Base-by-base conservation (phyloP, 192 early-diverging fungal species). In the Coemansia sp. region DNA sequence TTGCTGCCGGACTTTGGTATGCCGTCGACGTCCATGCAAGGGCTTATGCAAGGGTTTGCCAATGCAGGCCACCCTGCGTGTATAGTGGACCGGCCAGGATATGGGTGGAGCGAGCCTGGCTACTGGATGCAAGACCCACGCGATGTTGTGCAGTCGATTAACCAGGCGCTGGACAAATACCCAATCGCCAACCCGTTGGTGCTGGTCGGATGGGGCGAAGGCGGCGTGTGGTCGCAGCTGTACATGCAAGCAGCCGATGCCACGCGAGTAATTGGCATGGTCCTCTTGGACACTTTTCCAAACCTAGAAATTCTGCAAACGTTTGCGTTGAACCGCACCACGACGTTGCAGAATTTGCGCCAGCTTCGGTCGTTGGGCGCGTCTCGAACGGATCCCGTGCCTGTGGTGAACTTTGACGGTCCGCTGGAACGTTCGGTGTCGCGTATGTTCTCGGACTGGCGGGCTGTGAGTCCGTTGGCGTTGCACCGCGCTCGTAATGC, bases 61-160 rank as follows among this genome's bases (percentile, higher is more conserved):
- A 63, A 64, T 37, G 69, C 39, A 38, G 77, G 77, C 7, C 69
- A 79, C 49, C 64, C 76, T 0, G 82, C 77, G 23, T 83, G 82
- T 38, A 66, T 83, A 21, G 55, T 79, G 12, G 82, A 83, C 49
- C 73, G 82, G 48, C 82, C 82, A 15, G 82, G 82, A 5, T 83
- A 83, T 52, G 82, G 82, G 53, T 83, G 82, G 82, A 83, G 82
- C 65, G 82, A 79, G 52, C 77, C 82, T 0, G 82, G 82, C 48
- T 80, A 80, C 63, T 75, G 72, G 77, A 53, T 61, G 29, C 82
- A 83, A 66, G 60, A 69, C 49, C 82, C 82, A 3, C 37, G 52
- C 7, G 73, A 83, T n/a, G 82, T 83, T 0, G 76, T 83, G 22
- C 64, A 83, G 65, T 72, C 73, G 0, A 75, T 83, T 59, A 69